phyloP scores from a whole-genome alignment of 2,329 filamentous ascomycete species.

The Nigrospora osmanthi region DNA sequence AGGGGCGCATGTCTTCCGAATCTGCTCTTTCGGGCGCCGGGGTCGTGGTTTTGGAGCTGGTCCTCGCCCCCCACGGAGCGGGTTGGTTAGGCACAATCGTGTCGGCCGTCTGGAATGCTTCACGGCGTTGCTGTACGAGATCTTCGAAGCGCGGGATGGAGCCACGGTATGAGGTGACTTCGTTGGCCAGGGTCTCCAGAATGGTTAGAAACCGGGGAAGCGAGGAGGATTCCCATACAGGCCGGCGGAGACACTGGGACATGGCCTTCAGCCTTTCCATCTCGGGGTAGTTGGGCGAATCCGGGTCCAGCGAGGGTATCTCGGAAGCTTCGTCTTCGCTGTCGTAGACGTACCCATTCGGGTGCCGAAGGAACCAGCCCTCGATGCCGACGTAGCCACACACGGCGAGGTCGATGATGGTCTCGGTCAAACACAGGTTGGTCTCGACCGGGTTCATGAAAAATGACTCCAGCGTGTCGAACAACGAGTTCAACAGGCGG shows the following conservation, averaged over 20 bases:
- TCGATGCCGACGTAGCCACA: slow-evolving; percentile 82
- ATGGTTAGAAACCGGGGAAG: slow-evolving; percentile 47
- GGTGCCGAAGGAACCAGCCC: slow-evolving; percentile 79
- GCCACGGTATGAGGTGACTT: slow-evolving; percentile 53
- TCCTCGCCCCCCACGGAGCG: slow-evolving; percentile 11
- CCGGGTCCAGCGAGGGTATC: slow-evolving; percentile 9
- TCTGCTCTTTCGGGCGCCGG: slow-evolving; percentile 30
- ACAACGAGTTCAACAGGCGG: slow-evolving; percentile 55
- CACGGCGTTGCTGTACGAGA: slow-evolving; percentile 56
- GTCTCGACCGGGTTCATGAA: slow-evolving; percentile 87
- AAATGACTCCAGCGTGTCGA: slow-evolving; percentile 69
- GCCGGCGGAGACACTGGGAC: slow-evolving; percentile 42
- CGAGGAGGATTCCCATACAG: slow-evolving; percentile 42
- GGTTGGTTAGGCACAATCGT: slow-evolving; percentile 30
- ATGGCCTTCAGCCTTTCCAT: slow-evolving; percentile 37
- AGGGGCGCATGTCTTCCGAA: slow-evolving; percentile 36
- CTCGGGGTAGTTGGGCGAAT: slow-evolving; percentile 22
- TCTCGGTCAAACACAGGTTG: slow-evolving; percentile 80
- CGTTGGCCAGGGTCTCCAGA: slow-evolving; percentile 52
- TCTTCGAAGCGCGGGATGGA: slow-evolving; percentile 67
- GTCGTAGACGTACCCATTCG: slow-evolving; percentile 52
- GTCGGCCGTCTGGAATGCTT: slow-evolving; percentile 56
- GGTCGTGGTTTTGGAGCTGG: slow-evolving; percentile 13
- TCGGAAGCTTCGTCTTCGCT: slow-evolving; percentile 27
- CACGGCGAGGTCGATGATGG: slow-evolving; percentile 71